phyloP scores from a whole-genome alignment of 2,329 filamentous ascomycete genomes.

The Sarocladiaceae sp. region DNA sequence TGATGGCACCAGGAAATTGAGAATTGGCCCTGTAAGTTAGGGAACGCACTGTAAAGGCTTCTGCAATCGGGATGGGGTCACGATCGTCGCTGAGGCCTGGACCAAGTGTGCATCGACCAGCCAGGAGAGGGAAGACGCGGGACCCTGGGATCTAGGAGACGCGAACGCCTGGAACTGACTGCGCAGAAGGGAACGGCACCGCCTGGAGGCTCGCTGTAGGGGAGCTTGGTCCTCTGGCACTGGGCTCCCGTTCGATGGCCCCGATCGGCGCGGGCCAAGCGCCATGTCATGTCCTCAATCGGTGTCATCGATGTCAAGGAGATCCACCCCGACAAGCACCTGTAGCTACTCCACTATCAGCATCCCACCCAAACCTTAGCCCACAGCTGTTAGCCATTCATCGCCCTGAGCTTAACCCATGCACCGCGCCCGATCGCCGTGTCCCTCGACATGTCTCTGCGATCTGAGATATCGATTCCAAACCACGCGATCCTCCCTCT shows the following conservation, averaged over 20 bases:
- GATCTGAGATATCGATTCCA: slow-evolving; percentile 2
- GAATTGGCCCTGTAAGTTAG: not conserved
- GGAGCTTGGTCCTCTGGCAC: too few relatives aligned
- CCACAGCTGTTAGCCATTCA: not conserved
- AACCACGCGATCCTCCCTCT: not conserved
- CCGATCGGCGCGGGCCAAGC: not conserved
- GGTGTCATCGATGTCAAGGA: slow-evolving; percentile 1
- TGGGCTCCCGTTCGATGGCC: not conserved
- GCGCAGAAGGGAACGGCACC: too few relatives aligned
- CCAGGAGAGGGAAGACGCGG: too few relatives aligned
- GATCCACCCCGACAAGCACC: not conserved
- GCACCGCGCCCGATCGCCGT: not conserved
- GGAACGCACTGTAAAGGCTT: not conserved
- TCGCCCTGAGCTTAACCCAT: not conserved
- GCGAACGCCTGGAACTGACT: too few relatives aligned
- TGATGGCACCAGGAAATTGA: too few relatives aligned
- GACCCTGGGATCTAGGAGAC: too few relatives aligned
- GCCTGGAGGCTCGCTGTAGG: too few relatives aligned
- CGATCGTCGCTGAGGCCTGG: not conserved
- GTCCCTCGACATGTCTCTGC: not conserved
- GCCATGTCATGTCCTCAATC: not conserved
- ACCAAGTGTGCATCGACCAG: not conserved
- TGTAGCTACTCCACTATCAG: slow-evolving; percentile 2
- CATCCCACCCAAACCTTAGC: not conserved
- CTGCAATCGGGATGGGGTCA: not conserved